A percentile compares a stretch with the other conserved stretches of the same genome.
These are phyloP conservation scores for Boletus pseudo-olivaceus DNA, from an alignment of 768 basidiomycete genomes.

Conservation along the genomic window DNA sequence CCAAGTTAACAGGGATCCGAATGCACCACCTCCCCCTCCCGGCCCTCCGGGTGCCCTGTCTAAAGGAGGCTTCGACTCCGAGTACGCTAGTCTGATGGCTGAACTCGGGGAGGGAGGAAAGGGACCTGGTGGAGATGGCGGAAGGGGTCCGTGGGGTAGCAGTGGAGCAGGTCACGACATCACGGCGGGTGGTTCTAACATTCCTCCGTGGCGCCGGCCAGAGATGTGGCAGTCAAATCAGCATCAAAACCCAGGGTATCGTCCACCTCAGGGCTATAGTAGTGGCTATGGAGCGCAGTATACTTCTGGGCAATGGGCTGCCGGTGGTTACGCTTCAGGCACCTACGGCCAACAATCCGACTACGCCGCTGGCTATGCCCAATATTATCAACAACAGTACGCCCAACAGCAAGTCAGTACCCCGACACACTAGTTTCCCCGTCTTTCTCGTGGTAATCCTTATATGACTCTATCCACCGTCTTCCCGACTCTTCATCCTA, in stretches of 20 bases:
- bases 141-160: slow-evolving; percentile 59
- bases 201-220: slow-evolving; percentile 89
- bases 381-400: slow-evolving; percentile 88
- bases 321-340: slow-evolving; percentile 31
- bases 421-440: slow-evolving; percentile 31
- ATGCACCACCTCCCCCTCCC: slow-evolving; percentile 53
- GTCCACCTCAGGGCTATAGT: slow-evolving; percentile 63
- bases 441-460: slow-evolving; percentile 26
- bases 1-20: slow-evolving; percentile 88
- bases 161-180: slow-evolving; percentile 59
- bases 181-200: slow-evolving; percentile 63
- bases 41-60: slow-evolving; percentile 37
- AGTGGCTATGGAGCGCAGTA: slow-evolving; percentile 45
- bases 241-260: slow-evolving; percentile 56
- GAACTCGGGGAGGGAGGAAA: slow-evolving; percentile 87
- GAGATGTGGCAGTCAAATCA: slow-evolving; percentile 75
- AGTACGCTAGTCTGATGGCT: slow-evolving; percentile 96
- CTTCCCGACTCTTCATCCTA: slow-evolving; percentile 17
- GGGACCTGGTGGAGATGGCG: slow-evolving; percentile 51
- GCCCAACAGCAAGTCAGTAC: slow-evolving; percentile 65
- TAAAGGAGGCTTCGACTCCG: slow-evolving; percentile 90
- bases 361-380: slow-evolving; percentile 73
- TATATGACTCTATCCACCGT: slow-evolving; percentile 14
- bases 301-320: slow-evolving; percentile 37
- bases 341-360: slow-evolving; percentile 51